Evolutionary conservation across 345 rosid genomes (phyloP).

Genomic region (Gossypium bickii): DNA sequence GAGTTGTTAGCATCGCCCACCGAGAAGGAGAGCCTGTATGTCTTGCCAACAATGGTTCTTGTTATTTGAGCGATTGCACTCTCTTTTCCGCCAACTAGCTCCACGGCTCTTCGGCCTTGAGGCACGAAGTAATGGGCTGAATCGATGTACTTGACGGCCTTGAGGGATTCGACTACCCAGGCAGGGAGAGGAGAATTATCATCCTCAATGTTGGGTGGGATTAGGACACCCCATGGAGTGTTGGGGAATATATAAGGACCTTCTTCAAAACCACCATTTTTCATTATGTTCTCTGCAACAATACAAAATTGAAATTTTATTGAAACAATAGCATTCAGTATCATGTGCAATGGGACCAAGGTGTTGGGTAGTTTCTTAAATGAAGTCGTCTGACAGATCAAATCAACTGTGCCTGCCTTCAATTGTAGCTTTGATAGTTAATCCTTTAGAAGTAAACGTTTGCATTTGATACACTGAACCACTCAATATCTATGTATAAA

Average conservation of each 20-base stretch:
- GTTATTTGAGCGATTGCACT: conserved; percentile 75
- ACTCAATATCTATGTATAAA: too few relatives aligned
- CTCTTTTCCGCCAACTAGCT: conserved; percentile 82
- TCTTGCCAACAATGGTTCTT: conserved; percentile 45
- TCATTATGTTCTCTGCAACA: conserved; percentile 54
- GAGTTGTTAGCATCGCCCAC: conserved; percentile 72
- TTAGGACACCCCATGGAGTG: conserved; percentile 65
- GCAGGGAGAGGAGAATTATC: conserved; percentile 73
- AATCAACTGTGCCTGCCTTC: too few relatives aligned
- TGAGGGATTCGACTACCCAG: conserved; percentile 81
- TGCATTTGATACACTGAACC: too few relatives aligned
- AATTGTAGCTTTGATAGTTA: too few relatives aligned
- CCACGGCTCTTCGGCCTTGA: conserved; percentile 58
- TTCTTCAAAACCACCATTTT: conserved; percentile 75
- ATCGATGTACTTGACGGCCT: conserved; percentile 86
- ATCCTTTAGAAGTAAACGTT: too few relatives aligned
- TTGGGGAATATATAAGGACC: conserved; percentile 75
- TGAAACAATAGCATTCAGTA: conserved; percentile 1
- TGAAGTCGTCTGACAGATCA: background rate
- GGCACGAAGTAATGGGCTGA: conserved; percentile 59
- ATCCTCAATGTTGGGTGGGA: conserved; percentile 79
- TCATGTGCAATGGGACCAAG: background rate
- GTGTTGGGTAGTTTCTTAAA: background rate
- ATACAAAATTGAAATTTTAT: background rate
- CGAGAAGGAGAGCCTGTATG: conserved; percentile 52